Conservation (phyloP, 23 red algal genomes). For the Porphyridium purpureum region DNA sequence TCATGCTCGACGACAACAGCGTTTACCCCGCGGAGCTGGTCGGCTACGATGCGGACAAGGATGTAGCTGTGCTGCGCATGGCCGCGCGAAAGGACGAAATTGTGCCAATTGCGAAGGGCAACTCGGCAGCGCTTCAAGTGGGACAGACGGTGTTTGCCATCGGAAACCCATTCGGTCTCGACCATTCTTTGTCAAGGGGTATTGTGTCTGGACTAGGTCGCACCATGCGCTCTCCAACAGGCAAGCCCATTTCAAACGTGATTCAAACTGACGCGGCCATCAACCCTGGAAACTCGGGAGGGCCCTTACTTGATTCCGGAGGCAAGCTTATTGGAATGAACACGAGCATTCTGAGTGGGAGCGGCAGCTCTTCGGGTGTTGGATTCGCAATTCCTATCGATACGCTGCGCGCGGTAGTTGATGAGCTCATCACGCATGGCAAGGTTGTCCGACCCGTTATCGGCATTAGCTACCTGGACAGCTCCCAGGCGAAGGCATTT, state of each 20-base stretch:
- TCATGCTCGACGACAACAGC: slow-evolving; percentile 63
- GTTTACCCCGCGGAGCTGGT: slow-evolving; percentile 64
- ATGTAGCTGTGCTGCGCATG: slow-evolving; percentile 84
- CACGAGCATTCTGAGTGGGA: slow-evolving; percentile 76
- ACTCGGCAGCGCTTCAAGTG: slow-evolving; percentile 29
- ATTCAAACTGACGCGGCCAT: slow-evolving; percentile 92
- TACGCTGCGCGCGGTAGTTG: slow-evolving; percentile 69
- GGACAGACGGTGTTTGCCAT: slow-evolving; percentile 95
- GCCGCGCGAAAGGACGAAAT: slow-evolving; percentile 48
- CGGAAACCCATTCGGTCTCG: slow-evolving; percentile 96
- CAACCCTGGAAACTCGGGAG: slow-evolving; percentile 96
- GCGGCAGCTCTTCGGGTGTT: slow-evolving; percentile 71
- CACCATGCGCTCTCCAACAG: slow-evolving; percentile 75
- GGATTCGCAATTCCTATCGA: slow-evolving; percentile 97
- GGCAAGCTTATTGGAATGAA: slow-evolving; percentile 94
- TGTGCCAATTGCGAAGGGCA: slow-evolving; percentile 43
- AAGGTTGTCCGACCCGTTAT: slow-evolving; percentile 83
- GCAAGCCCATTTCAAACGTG: slow-evolving; percentile 83
- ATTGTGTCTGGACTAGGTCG: slow-evolving; percentile 85
- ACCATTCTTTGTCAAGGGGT: slow-evolving; percentile 84
- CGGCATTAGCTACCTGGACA: slow-evolving; percentile 94
- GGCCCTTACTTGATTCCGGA: slow-evolving; percentile 67
- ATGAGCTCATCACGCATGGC: slow-evolving; percentile 79
- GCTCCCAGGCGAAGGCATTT: slow-evolving; percentile 52
- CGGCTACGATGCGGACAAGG: slow-evolving; percentile 82